phyloP scores from a whole-genome alignment of 257 asterid genomes.

The Rubia yunnanensis region DNA sequence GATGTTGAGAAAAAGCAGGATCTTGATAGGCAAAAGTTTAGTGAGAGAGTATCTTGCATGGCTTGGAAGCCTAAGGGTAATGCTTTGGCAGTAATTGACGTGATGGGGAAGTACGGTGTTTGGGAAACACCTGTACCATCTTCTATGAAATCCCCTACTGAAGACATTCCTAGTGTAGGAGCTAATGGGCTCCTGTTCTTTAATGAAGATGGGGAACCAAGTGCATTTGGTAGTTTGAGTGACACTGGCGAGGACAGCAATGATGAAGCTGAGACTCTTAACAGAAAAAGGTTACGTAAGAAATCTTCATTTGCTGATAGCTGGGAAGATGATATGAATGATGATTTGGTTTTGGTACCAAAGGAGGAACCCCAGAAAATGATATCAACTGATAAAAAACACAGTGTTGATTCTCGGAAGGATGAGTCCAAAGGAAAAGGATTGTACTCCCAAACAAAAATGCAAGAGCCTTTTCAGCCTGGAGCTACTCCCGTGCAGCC shows the following conservation, averaged over 20 bases:
- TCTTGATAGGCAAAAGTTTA: slow-evolving; percentile 82
- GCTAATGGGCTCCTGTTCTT: slow-evolving; percentile 63
- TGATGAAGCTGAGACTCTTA: slow-evolving; percentile 51
- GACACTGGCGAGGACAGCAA: slow-evolving; percentile 67
- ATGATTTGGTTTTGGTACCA: slow-evolving; percentile 43
- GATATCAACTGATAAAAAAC: slow-evolving; percentile 40
- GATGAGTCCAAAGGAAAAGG: slow-evolving; percentile 27
- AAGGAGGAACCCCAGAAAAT: slow-evolving; percentile 52
- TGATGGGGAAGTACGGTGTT: slow-evolving; percentile 72
- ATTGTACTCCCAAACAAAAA: slow-evolving; percentile 38
- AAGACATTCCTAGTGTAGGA: slow-evolving; percentile 52
- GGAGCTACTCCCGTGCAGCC: slow-evolving; percentile 80
- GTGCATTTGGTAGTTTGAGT: slow-evolving; percentile 65
- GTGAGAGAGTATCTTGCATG: slow-evolving; percentile 62
- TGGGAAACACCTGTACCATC: slow-evolving; percentile 89
- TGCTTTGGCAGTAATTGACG: slow-evolving; percentile 82
- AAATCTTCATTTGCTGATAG: slow-evolving; percentile 36
- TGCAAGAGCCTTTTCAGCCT: slow-evolving; percentile 90
- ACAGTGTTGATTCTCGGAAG: slow-evolving; percentile 27
- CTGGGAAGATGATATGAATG: slow-evolving; percentile 49
- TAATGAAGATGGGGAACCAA: slow-evolving; percentile 57
- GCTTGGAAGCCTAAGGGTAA: slow-evolving; percentile 95
- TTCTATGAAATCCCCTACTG: slow-evolving; percentile 96
- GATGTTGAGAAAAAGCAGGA: slow-evolving; percentile 89
- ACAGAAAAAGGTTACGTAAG: slow-evolving; percentile 63